phyloP scores from a whole-genome alignment of 768 basidiomycete species.

The Russula brevipes region DNA sequence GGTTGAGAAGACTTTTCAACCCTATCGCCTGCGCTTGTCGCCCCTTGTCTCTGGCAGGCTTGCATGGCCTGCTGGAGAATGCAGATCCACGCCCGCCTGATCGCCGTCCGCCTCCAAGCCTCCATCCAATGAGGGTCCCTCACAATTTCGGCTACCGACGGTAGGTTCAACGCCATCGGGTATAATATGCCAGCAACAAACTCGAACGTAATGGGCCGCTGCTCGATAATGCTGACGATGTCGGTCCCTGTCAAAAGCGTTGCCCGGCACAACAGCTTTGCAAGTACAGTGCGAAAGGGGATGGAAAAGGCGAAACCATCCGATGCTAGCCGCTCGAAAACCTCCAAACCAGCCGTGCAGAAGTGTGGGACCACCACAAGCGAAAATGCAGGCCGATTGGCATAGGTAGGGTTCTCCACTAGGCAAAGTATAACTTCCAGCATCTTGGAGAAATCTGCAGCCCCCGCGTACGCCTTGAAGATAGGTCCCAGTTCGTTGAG shows the following conservation, averaged over 20 bases:
- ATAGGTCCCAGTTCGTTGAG: constrained; percentile 54
- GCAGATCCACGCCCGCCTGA: constrained; percentile 54
- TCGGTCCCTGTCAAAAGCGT: constrained; percentile 49
- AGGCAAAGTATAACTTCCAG: constrained; percentile 49
- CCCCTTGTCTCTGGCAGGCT: constrained; percentile 40
- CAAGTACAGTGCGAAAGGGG: constrained; percentile 29
- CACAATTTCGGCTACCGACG: constrained; percentile 43
- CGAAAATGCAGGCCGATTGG: constrained; percentile 49
- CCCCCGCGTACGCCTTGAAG: constrained; percentile 43
- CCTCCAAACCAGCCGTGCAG: constrained; percentile 35
- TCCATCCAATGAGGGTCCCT: constrained; percentile 41
- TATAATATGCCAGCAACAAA: constrained; percentile 62
- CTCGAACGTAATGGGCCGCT: constrained; percentile 48
- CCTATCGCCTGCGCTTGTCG: constrained; percentile 28
- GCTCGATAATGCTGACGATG: constrained; percentile 52
- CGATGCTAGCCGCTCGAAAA: constrained; percentile 34
- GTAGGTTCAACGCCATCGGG: constrained; percentile 52
- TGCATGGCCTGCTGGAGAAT: constrained; percentile 55
- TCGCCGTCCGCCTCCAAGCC: constrained; percentile 41
- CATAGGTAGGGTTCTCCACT: constrained; percentile 41
- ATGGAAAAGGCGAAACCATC: constrained; percentile 32
- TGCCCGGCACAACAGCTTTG: constrained; percentile 34
- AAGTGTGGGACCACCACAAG: constrained; percentile 34
- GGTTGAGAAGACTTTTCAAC: constrained; percentile 24
- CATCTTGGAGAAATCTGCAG: constrained; percentile 54